Conservation (phyloP, 1,284 basidiomycete species). For the Clitocybe nebularis region DNA sequence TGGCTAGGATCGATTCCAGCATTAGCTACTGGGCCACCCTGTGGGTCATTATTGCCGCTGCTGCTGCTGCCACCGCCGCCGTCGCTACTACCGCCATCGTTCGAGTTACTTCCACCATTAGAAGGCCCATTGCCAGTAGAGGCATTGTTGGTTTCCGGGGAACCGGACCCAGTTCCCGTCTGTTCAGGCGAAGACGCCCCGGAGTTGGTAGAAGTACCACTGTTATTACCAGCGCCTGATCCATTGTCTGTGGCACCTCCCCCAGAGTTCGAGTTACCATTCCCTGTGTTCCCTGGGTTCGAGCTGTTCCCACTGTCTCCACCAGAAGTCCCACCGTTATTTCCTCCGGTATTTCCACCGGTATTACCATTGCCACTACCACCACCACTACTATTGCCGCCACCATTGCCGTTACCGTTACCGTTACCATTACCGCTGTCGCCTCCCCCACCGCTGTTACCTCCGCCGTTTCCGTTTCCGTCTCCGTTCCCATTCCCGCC, state of each 20-base stretch:
- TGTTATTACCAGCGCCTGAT: not conserved
- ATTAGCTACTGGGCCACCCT: slow-evolving; percentile 5
- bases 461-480: slow-evolving; percentile 10
- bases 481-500: slow-evolving; percentile 8
- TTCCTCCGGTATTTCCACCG: slow-evolving; percentile 4
- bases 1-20: slow-evolving; percentile 2
- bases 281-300: not conserved
- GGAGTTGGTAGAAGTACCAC: not conserved
- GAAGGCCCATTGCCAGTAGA: not conserved
- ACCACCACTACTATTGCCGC: slow-evolving; percentile 5
- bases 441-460: slow-evolving; percentile 2
- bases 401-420: slow-evolving; percentile 9
- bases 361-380: slow-evolving; percentile 5
- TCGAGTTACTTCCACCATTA: not conserved
- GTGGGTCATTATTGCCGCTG: not conserved
- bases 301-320: slow-evolving; percentile 2
- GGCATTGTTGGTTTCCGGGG: not conserved
- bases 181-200: not conserved
- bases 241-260: no score
- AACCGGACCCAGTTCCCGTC: not conserved
- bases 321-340: slow-evolving; percentile 1
- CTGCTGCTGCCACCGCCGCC: not conserved
- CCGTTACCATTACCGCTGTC: slow-evolving; percentile 2
- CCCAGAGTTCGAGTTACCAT: no score
- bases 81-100: not conserved